Percentiles rank a stretch among this genome's conserved stretches.
Conservation (phyloP, 345 rosid species). For the Reutealis trisperma region DNA sequence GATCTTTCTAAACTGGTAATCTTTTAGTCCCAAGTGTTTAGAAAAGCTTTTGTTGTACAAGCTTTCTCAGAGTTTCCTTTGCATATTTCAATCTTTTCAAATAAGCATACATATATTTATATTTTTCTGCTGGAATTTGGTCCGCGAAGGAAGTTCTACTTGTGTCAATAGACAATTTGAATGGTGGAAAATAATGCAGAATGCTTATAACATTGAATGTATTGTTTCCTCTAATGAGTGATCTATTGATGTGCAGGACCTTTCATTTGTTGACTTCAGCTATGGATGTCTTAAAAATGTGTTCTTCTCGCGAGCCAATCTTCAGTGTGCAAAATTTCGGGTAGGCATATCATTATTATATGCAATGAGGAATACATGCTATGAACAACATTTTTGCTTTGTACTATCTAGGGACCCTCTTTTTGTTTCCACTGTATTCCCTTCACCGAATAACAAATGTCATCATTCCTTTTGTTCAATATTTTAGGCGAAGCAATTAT, state of each 20-base stretch:
- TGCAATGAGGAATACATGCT: slow-evolving; percentile 1
- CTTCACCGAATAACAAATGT: not conserved
- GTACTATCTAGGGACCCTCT: not conserved
- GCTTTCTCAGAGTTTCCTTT: slow-evolving; percentile 4
- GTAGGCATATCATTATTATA: slow-evolving; percentile 36
- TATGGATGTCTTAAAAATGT: slow-evolving; percentile 80
- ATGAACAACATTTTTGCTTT: not conserved
- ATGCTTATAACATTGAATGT: not conserved
- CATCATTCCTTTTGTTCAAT: not conserved
- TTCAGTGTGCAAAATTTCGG: slow-evolving; percentile 82
- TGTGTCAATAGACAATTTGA: not conserved
- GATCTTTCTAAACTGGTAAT: slow-evolving; percentile 93
- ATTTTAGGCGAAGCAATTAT: not conserved
- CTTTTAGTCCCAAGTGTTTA: slow-evolving; percentile 18
- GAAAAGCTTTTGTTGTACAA: slow-evolving; percentile 1
- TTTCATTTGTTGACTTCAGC: slow-evolving; percentile 84
- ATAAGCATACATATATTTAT: not conserved
- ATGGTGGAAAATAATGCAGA: not conserved
- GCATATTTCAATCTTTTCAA: not conserved
- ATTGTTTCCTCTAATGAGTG: not conserved
- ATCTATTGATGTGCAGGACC: slow-evolving; percentile 56
- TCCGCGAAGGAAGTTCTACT: not conserved
- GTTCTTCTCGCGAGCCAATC: slow-evolving; percentile 89
- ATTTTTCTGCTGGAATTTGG: not conserved
- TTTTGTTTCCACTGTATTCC: not conserved